Conservation (phyloP, 1,139 yeast genomes). For the Nadsonia commutata region DNA sequence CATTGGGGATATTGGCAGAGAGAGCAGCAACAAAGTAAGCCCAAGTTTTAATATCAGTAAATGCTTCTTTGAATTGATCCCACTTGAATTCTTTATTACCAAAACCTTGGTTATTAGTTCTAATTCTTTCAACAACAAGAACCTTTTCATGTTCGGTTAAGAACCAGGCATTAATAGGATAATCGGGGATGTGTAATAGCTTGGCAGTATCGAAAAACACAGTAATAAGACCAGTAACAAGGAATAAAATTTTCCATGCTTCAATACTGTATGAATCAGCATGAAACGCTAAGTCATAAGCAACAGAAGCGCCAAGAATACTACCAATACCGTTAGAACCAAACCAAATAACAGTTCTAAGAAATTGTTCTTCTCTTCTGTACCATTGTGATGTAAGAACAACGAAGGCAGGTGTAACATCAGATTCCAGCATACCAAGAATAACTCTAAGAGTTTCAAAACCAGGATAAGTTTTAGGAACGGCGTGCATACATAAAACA, state of each 20-base stretch:
- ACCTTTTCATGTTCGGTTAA: conserved; percentile 34
- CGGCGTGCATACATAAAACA: no score
- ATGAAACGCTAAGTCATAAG: conserved; percentile 33
- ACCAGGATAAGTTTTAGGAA: conserved; percentile 34
- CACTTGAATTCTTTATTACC: conserved; percentile 39
- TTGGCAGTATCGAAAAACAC: conserved; percentile 35
- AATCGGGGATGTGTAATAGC: conserved; percentile 34
- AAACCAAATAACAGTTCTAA: conserved; percentile 35
- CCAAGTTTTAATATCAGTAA: conserved; percentile 33
- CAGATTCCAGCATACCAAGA: conserved; percentile 42
- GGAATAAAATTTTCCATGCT: conserved; percentile 37
- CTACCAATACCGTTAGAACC: conserved; percentile 44
- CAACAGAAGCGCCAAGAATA: conserved; percentile 39
- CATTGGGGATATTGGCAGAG: conserved; percentile 35
- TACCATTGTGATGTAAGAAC: conserved; percentile 43
- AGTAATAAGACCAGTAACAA: conserved; percentile 36
- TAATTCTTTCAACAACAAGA: conserved; percentile 38
- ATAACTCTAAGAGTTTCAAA: conserved; percentile 35
- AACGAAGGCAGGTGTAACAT: conserved; percentile 45
- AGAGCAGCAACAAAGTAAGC: conserved; percentile 30
- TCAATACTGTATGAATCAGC: conserved; percentile 23
- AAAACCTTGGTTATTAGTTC: conserved; percentile 34
- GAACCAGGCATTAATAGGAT: conserved; percentile 41
- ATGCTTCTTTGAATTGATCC: conserved; percentile 35
- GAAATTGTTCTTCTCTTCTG: conserved; percentile 36